Evolutionary conservation across 148 eudicot genomes (phyloP).

Genomic region (Oxyria digyna): DNA sequence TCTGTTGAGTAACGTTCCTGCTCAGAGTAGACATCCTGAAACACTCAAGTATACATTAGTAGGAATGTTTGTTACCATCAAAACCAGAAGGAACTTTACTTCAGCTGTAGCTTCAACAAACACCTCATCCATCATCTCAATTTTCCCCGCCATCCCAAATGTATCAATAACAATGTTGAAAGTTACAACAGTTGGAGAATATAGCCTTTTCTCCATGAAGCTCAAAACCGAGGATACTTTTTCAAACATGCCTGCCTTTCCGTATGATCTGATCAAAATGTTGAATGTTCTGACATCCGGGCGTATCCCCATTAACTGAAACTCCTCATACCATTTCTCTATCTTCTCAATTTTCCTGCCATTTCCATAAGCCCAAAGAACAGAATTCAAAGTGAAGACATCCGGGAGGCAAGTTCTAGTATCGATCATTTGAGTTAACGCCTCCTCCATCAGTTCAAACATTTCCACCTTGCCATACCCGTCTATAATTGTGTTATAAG

Average conservation of each 20-base stretch:
- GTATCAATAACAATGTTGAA: constrained; percentile 54
- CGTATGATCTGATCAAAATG: constrained; percentile 72
- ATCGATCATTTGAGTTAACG: constrained; percentile 56
- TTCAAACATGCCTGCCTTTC: constrained; percentile 50
- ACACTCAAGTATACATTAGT: too few relatives aligned
- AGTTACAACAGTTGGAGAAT: constrained; percentile 64
- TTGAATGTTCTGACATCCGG: constrained; percentile 75
- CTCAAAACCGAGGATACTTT: constrained; percentile 61
- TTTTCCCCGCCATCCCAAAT: constrained; percentile 47
- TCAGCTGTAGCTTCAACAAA: constrained; percentile 88
- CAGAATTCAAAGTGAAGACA: constrained; percentile 72
- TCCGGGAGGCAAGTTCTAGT: constrained; percentile 57
- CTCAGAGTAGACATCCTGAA: too few relatives aligned
- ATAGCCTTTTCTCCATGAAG: constrained; percentile 61
- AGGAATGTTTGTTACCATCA: too few relatives aligned
- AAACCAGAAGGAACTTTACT: too few relatives aligned
- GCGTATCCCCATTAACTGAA: constrained; percentile 65
- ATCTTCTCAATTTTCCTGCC: constrained; percentile 48
- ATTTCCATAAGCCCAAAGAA: constrained; percentile 66
- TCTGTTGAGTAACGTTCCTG: too few relatives aligned
- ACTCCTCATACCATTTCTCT: constrained; percentile 86
- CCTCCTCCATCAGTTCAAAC: constrained; percentile 58
- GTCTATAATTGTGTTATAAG: constrained; percentile 75
- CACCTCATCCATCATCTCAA: constrained; percentile 52
- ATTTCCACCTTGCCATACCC: constrained; percentile 78